Percentiles rank a stretch among this genome's conserved stretches.
Evolutionary conservation across 2,329 filamentous ascomycete species (phyloP).

Genomic region (Epichloe gansuensis): DNA sequence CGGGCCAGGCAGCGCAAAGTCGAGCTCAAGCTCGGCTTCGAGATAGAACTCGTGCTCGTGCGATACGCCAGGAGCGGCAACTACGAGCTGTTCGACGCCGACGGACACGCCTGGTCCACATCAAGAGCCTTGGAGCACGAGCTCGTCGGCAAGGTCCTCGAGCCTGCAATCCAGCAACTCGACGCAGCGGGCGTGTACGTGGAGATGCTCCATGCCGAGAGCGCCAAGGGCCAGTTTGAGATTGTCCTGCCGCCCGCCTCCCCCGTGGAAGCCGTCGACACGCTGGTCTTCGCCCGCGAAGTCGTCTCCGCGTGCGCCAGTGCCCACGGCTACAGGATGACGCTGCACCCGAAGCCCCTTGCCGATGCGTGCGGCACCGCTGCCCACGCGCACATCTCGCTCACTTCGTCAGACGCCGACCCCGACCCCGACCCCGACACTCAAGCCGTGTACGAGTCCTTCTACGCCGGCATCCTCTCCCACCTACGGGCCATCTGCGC

Average conservation of each 20-base stretch:
- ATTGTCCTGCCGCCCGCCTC: slow-evolving; percentile 52
- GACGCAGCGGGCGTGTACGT: slow-evolving; percentile 49
- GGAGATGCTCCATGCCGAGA: slow-evolving; percentile 64
- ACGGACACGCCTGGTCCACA: slow-evolving; percentile 59
- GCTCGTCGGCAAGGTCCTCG: slow-evolving; percentile 42
- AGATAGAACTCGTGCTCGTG: slow-evolving; percentile 68
- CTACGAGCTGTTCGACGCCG: slow-evolving; percentile 35
- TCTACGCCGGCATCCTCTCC: slow-evolving; percentile 58
- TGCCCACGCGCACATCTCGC: slow-evolving; percentile 57
- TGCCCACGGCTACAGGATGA: slow-evolving; percentile 50
- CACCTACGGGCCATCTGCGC: slow-evolving; percentile 56
- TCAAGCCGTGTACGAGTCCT: slow-evolving; percentile 41
- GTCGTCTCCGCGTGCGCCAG: slow-evolving; percentile 53
- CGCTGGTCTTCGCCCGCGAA: slow-evolving; percentile 56
- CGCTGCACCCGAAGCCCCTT: slow-evolving; percentile 61
- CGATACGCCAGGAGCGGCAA: slow-evolving; percentile 25
- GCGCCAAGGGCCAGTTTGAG: slow-evolving; percentile 63
- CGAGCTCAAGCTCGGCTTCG: slow-evolving; percentile 59
- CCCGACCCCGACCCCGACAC: neutral
- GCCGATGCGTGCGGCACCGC: slow-evolving; percentile 46
- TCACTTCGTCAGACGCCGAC: slow-evolving; percentile 32
- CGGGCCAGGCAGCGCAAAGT: slow-evolving; percentile 39
- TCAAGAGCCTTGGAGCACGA: slow-evolving; percentile 50
- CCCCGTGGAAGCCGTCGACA: slow-evolving; percentile 60
- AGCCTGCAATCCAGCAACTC: slow-evolving; percentile 51